Percentiles rank a stretch among this genome's conserved stretches.
Evolutionary conservation across 23 red algal genomes (phyloP).

Genomic region (Gracilaria domingensis): DNA sequence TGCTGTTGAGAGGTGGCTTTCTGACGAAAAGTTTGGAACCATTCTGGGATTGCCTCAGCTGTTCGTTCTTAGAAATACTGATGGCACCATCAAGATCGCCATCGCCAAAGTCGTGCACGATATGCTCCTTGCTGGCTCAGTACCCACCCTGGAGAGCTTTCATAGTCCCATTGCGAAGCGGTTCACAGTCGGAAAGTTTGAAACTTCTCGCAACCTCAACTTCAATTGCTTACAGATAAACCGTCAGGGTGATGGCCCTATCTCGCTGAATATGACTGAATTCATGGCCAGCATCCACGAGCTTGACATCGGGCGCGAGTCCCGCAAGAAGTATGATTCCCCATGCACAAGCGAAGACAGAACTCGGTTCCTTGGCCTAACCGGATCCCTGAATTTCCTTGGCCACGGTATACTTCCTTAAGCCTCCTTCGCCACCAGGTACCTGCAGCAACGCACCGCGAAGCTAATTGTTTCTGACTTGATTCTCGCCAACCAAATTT

Average conservation of each 20-base stretch:
- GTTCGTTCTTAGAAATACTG: neutral
- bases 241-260: neutral
- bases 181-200: neutral
- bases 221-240: neutral
- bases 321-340: neutral
- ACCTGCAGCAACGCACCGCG: neutral
- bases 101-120: constrained; percentile 57
- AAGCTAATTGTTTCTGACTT: neutral
- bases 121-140: neutral
- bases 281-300: neutral
- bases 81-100: neutral
- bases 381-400: neutral
- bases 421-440: constrained; percentile 24
- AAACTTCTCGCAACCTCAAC: neutral
- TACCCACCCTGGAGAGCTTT: neutral
- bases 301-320: neutral
- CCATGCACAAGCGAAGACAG: neutral
- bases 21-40: neutral
- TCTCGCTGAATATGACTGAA: neutral
- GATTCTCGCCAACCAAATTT: neutral
- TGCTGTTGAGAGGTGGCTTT: constrained; percentile 14
- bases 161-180: neutral
- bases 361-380: neutral
- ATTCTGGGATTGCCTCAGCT: constrained; percentile 41
- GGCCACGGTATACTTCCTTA: neutral